phyloP scores from a whole-genome alignment of 371 early-diverging fungal species.

The Pancytospora philotis region DNA sequence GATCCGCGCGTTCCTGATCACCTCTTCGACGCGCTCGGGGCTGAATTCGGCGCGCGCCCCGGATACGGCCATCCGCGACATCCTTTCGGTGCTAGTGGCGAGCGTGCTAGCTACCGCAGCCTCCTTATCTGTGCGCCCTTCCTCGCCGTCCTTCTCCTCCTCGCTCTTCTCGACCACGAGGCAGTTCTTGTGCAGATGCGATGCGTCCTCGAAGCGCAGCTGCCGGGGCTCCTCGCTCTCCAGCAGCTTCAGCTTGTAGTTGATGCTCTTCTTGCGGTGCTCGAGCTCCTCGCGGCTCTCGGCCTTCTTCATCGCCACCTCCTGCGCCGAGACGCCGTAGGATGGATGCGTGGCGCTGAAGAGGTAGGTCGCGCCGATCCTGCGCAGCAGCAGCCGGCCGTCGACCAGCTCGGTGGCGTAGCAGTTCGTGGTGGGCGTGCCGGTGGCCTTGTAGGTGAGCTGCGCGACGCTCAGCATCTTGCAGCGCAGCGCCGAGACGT shows the following conservation, averaged over 20 bases:
- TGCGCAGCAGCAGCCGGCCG: background rate
- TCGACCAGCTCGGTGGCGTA: background rate
- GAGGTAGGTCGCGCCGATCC: background rate
- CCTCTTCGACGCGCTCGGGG: slow-evolving; percentile 22
- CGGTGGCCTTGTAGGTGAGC: background rate
- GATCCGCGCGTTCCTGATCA: slow-evolving; percentile 29
- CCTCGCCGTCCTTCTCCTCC: background rate
- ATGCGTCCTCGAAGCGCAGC: slow-evolving; percentile 6
- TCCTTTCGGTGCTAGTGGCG: background rate
- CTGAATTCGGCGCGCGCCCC: background rate
- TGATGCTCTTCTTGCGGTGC: slow-evolving; percentile 47
- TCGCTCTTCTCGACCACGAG: background rate
- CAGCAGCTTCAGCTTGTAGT: slow-evolving; percentile 37
- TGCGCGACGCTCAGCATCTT: slow-evolving; percentile 2
- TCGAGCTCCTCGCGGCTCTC: slow-evolving; percentile 52
- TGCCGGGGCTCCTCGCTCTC: slow-evolving; percentile 29
- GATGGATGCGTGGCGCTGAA: slow-evolving; percentile 9
- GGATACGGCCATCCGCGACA: background rate
- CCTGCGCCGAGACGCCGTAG: background rate
- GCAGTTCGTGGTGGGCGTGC: background rate
- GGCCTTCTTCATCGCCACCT: slow-evolving; percentile 27
- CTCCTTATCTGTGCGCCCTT: too few species aligned
- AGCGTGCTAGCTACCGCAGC: too few species aligned
- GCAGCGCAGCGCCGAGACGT: slow-evolving; percentile 5
- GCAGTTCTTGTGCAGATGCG: background rate